A percentile compares a stretch with the other conserved stretches of the same genome.
Conservation (phyloP, 2,329 filamentous ascomycete genomes). For the Sarocladiaceae sp. region DNA sequence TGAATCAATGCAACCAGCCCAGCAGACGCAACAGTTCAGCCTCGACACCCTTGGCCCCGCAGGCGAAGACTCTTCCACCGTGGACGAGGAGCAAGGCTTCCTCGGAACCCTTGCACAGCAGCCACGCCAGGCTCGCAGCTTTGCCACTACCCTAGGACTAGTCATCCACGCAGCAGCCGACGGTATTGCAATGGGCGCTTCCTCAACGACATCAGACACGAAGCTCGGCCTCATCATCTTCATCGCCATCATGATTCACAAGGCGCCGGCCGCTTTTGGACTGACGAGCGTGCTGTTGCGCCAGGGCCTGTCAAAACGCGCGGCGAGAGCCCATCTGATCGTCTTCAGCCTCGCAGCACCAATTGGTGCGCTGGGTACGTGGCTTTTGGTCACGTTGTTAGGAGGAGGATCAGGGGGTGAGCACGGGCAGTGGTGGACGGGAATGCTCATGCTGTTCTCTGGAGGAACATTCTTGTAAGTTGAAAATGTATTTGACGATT, state of each 20-base stretch:
- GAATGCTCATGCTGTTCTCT: conserved; percentile 88
- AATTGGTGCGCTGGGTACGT: conserved; percentile 76
- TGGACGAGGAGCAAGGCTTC: conserved; percentile 54
- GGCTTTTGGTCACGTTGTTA: conserved; percentile 68
- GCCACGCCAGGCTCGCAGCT: conserved; percentile 52
- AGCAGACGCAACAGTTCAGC: conserved; percentile 77
- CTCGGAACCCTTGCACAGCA: conserved; percentile 51
- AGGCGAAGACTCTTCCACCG: conserved; percentile 28
- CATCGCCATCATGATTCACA: conserved; percentile 94
- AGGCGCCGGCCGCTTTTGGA: conserved; percentile 91
- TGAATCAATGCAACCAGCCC: conserved; percentile 56
- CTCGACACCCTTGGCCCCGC: conserved; percentile 60
- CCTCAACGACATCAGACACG: conserved; percentile 65
- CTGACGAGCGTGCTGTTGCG: conserved; percentile 85
- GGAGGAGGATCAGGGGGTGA: conserved; percentile 57
- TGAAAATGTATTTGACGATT: background rate
- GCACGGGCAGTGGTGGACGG: conserved; percentile 77
- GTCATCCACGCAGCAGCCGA: conserved; percentile 94
- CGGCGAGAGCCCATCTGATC: conserved; percentile 75
- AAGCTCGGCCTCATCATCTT: conserved; percentile 88
- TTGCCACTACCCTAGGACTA: conserved; percentile 87
- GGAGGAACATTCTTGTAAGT: conserved; percentile 90
- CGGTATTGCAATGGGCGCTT: conserved; percentile 91
- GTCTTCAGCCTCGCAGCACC: conserved; percentile 91
- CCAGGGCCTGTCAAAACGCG: conserved; percentile 83